Base-by-base conservation (phyloP, 129 eudicot genomes). In the Pulicaria dysenterica region DNA sequence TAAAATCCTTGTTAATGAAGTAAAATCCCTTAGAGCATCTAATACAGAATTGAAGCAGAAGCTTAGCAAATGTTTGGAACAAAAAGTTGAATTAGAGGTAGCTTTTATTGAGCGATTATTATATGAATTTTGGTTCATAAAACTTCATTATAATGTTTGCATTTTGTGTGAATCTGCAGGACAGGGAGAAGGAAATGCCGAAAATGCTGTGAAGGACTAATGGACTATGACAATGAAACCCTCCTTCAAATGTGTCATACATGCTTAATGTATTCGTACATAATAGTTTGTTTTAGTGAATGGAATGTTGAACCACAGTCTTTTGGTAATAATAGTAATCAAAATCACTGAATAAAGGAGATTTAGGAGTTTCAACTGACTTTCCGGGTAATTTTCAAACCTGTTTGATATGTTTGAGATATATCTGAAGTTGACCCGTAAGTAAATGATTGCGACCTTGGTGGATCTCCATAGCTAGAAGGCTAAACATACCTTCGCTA, bases 11-110 rank as follows among this genome's bases (percentile, higher is more conserved):
- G 83, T 72, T 40, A 79, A 74, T 71, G 95, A 90, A 77, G 84
- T 87, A 39, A 87, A 85, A 66, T 79, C 91, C 72, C 91, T 86
- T 73, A 74, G 86, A 68, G 75, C 69, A 62, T 86, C 83, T 62
- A 90, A 86, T 53, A 66, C 83, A 44, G 97, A 91, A 59, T 70
- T 91, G 80, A 84, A 81, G 84, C 84, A 82, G 68, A 91, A 91
- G 78, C 84, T 80, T 74, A 80, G 73, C 75, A 83, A 74, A 64
- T 65, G 86, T 70, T 65, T 69, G 67, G 79, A 77, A 75, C 88
- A 91, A 73, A 88, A 79, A 77, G 48, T 73, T 6, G 86, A 88
- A 51, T 48, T 71, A 19, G 92, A 88, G 89, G 97, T 91, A 91
- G 14, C 63, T 62, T 39, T 17, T 15, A 15, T 16, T 36, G 37